phyloP scores from a whole-genome alignment of 768 basidiomycete genomes.

The Leccinum subgranulosum region DNA sequence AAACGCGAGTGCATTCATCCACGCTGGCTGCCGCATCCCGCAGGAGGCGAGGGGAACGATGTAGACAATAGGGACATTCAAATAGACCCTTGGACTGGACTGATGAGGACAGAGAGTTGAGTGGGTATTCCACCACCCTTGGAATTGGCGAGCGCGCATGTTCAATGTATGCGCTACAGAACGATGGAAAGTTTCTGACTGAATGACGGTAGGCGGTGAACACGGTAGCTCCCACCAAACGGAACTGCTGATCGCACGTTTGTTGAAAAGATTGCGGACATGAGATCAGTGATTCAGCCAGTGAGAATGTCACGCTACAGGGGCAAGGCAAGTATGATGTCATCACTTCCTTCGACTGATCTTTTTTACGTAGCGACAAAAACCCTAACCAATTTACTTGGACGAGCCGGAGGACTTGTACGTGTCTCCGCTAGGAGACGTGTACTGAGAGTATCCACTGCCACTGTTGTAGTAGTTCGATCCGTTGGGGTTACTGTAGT shows the following conservation, averaged over 20 bases:
- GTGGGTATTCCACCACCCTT: constrained; percentile 3
- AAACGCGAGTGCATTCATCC: not conserved
- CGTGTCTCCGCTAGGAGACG: constrained; percentile 38
- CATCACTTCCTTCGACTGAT: not conserved
- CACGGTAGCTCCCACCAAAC: too few relatives aligned
- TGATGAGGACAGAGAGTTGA: not conserved
- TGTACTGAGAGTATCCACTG: constrained; percentile 47
- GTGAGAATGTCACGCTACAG: too few relatives aligned
- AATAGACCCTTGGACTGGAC: not conserved
- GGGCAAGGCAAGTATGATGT: not conserved
- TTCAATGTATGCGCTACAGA: not conserved
- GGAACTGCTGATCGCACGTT: too few relatives aligned
- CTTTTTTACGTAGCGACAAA: not conserved
- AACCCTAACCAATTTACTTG: constrained; percentile 15
- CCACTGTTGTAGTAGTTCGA: constrained; percentile 60
- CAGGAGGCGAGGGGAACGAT: not conserved
- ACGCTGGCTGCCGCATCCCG: constrained; percentile 2
- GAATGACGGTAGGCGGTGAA: too few relatives aligned
- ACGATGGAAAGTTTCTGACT: not conserved
- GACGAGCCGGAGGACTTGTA: constrained; percentile 27
- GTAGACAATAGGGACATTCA: not conserved
- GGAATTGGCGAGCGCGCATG: not conserved
- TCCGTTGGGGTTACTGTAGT: constrained; percentile 58
- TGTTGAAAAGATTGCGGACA: too few relatives aligned
- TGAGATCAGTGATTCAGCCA: too few relatives aligned